Evolutionary conservation across 129 eudicot genomes (phyloP).

Genomic region (Saussurea involucrata): DNA sequence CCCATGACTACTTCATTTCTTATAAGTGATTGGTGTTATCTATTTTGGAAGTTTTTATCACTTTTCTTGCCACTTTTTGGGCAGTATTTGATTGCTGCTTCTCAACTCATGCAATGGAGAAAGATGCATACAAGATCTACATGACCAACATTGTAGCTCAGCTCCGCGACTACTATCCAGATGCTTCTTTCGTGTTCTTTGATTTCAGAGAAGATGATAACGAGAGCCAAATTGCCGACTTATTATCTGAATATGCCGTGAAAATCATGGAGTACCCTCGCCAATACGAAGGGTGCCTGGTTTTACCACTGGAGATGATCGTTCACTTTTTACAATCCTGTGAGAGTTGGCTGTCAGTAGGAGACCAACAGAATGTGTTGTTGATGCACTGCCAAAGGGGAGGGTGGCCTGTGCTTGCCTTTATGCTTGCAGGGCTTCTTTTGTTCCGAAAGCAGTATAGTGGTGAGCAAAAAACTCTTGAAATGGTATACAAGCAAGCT

Average conservation of each 20-base stretch:
- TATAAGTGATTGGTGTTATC: background rate
- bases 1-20: background rate
- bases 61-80: constrained; percentile 1
- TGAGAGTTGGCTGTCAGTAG: constrained; percentile 62
- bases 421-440: constrained; percentile 63
- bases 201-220: constrained; percentile 52
- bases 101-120: constrained; percentile 44
- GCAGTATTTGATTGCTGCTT: constrained; percentile 78
- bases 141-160: constrained; percentile 51
- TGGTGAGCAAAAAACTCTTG: constrained; percentile 62
- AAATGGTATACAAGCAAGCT: constrained; percentile 63
- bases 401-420: constrained; percentile 71
- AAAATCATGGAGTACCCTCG: constrained; percentile 72
- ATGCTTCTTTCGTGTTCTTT: constrained; percentile 64
- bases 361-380: constrained; percentile 54
- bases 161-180: constrained; percentile 55
- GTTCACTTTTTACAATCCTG: constrained; percentile 58
- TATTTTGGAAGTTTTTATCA: background rate
- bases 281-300: constrained; percentile 54
- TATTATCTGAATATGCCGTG: constrained; percentile 55
- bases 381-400: constrained; percentile 69
- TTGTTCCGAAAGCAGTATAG: constrained; percentile 52
- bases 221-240: constrained; percentile 41
- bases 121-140: constrained; percentile 49
- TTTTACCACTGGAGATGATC: constrained; percentile 62